Conservation (phyloP, 768 basidiomycete species). For the Kwoniella sp. region DNA sequence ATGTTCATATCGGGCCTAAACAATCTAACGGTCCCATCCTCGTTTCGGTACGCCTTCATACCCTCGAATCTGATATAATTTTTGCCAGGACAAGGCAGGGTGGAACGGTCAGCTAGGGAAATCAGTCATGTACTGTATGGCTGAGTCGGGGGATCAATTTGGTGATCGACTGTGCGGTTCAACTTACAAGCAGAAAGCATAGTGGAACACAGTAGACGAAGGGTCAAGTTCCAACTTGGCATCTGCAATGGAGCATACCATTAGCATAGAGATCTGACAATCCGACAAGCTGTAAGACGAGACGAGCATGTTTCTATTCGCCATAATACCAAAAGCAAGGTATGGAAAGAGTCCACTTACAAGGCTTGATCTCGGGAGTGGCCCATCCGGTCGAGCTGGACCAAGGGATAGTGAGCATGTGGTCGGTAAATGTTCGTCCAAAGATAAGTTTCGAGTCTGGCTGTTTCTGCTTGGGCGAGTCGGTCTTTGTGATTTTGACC, state of each 20-base stretch:
- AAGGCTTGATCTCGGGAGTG: constrained; percentile 76
- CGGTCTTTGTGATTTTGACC: constrained; percentile 40
- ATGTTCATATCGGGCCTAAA: constrained; percentile 98
- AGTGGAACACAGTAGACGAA: constrained; percentile 82
- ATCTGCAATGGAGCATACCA: constrained; percentile 58
- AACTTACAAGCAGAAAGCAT: constrained; percentile 73
- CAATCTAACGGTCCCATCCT: constrained; percentile 71
- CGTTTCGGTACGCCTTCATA: constrained; percentile 85
- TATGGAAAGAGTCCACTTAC: constrained; percentile 59
- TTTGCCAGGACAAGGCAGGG: too few relatives aligned
- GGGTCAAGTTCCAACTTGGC: constrained; percentile 74
- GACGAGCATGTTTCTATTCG: too few relatives aligned
- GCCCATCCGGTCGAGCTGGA: constrained; percentile 74
- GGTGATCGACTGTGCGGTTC: too few relatives aligned
- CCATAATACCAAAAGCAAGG: too few relatives aligned
- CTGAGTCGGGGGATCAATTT: too few relatives aligned
- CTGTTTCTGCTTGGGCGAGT: constrained; percentile 66
- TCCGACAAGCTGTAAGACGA: too few relatives aligned
- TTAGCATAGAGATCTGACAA: too few relatives aligned
- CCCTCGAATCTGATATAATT: constrained; percentile 66
- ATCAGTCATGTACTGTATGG: too few relatives aligned
- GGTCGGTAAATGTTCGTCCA: constrained; percentile 79
- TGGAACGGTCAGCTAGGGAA: too few relatives aligned
- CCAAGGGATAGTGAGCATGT: constrained; percentile 84
- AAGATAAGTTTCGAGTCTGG: constrained; percentile 72